Evolutionary conservation across 2,329 filamentous ascomycete genomes (phyloP).

Genomic region (Knufia petricola): DNA sequence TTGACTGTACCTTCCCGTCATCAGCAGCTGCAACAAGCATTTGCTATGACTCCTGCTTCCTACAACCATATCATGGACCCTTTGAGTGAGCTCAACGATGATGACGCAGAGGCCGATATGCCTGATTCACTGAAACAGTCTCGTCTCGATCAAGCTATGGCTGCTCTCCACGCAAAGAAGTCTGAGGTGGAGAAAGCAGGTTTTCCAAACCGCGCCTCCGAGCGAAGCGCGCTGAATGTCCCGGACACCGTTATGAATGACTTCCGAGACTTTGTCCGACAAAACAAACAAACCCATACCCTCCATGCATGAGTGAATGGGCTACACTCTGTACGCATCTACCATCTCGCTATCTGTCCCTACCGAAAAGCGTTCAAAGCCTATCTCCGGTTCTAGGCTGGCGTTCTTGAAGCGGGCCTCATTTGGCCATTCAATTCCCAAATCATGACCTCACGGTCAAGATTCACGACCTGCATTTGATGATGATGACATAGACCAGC

Average conservation of each 20-base stretch:
- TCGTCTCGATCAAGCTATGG: conserved; percentile 54
- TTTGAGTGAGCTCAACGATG: conserved; percentile 55
- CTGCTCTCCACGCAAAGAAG: conserved; percentile 65
- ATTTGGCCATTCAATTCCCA: background rate
- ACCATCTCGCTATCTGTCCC: conserved; percentile 1
- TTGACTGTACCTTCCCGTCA: conserved; percentile 69
- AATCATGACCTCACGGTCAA: background rate
- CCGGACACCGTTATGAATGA: conserved; percentile 83
- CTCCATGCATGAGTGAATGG: conserved; percentile 27
- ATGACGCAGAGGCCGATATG: conserved; percentile 27
- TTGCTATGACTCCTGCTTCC: conserved; percentile 74
- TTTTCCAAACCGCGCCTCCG: conserved; percentile 68
- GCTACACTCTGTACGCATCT: conserved; percentile 12
- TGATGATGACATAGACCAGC: background rate
- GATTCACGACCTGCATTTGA: background rate
- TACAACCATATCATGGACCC: conserved; percentile 76
- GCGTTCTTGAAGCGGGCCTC: conserved; percentile 6
- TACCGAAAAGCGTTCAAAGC: conserved; percentile 1
- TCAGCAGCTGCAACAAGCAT: conserved; percentile 79
- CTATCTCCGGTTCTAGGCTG: background rate
- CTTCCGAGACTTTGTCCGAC: conserved; percentile 83
- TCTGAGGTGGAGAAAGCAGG: conserved; percentile 44
- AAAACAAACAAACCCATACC: conserved; percentile 51
- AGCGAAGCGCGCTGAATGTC: conserved; percentile 80
- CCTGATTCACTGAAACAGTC: conserved; percentile 26